Conservation (phyloP, 2,329 filamentous ascomycete species). For the Trichoderma oligosporum region DNA sequence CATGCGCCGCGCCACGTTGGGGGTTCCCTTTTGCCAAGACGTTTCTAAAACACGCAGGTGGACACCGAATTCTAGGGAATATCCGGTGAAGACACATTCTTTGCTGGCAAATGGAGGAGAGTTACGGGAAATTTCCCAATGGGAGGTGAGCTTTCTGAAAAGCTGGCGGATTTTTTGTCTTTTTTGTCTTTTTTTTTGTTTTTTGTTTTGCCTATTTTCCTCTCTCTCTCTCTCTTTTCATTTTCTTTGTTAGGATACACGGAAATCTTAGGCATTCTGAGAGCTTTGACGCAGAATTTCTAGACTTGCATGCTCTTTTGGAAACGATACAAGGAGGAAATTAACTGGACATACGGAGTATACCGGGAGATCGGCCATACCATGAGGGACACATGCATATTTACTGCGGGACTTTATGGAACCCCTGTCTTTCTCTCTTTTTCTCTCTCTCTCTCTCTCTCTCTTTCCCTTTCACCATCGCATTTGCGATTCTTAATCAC, state of each 20-base stretch:
- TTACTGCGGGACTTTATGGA: background rate
- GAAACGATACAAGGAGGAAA: background rate
- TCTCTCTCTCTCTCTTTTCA: background rate
- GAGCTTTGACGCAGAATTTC: constrained; percentile 3
- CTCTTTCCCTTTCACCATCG: background rate
- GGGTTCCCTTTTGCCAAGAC: constrained; percentile 1
- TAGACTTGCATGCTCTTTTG: constrained; percentile 11
- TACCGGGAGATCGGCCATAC: background rate
- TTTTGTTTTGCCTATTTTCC: background rate
- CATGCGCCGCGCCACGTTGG: constrained; percentile 3
- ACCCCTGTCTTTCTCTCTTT: background rate
- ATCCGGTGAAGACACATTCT: background rate
- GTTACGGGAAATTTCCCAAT: background rate
- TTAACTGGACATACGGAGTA: background rate
- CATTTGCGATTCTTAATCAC: background rate
- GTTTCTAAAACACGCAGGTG: constrained; percentile 9
- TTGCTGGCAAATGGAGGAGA: background rate
- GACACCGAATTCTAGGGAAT: background rate
- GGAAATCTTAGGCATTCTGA: background rate
- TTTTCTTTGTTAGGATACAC: background rate
- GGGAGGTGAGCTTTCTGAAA: background rate
- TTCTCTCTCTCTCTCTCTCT: background rate
- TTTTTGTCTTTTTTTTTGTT: background rate
- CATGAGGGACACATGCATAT: constrained; percentile 3
- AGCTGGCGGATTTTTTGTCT: background rate